phyloP scores from a whole-genome alignment of 2,329 filamentous ascomycete species.

The Fusarium armeniacum region DNA sequence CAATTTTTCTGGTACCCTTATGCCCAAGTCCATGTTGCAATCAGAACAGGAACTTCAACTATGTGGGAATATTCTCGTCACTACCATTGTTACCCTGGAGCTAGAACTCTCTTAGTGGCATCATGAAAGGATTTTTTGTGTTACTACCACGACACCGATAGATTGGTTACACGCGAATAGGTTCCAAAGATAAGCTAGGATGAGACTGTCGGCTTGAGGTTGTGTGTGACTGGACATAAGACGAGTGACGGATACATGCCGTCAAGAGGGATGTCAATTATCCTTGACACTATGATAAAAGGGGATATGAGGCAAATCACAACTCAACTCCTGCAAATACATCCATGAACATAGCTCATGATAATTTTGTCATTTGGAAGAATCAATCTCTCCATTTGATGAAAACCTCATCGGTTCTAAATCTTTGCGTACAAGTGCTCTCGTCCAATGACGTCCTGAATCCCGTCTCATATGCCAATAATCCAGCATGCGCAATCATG shows the following conservation, averaged over 20 bases:
- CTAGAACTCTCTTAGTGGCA: too few species aligned
- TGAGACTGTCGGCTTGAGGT: neutral
- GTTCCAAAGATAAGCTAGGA: neutral
- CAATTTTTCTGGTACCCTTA: too few species aligned
- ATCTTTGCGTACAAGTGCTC: constrained; percentile 86
- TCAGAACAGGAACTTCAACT: too few species aligned
- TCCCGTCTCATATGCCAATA: constrained; percentile 86
- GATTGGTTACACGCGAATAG: neutral
- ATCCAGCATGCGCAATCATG: constrained; percentile 97
- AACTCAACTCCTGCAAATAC: constrained; percentile 15
- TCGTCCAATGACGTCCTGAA: constrained; percentile 83
- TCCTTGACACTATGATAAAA: constrained; percentile 1
- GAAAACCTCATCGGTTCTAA: constrained; percentile 85
- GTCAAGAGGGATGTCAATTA: constrained; percentile 8
- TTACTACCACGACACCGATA: too few species aligned
- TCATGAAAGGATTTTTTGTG: too few species aligned
- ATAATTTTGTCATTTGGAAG: constrained; percentile 6
- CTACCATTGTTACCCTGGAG: too few species aligned
- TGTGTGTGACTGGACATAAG: neutral
- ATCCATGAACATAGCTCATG: constrained; percentile 6
- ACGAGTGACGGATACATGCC: neutral
- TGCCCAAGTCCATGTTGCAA: too few species aligned
- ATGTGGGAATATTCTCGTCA: too few species aligned
- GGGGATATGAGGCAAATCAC: neutral
- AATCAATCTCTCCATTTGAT: constrained; percentile 81